These are phyloP conservation scores for Pouteria glomerata DNA, from an alignment of 148 eudicot species.

Conservation along the genomic window DNA sequence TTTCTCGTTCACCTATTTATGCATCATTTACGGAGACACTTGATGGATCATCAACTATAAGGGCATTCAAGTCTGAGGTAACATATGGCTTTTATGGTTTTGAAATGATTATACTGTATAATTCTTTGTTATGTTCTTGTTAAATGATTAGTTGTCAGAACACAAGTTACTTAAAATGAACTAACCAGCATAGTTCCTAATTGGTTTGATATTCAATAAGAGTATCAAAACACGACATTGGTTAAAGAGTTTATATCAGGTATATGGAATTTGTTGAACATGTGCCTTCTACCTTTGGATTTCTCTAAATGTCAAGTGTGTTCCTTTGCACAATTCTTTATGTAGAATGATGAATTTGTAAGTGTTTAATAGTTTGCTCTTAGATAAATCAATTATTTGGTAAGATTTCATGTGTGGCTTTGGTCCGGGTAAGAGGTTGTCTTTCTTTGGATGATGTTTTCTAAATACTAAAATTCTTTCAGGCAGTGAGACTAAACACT, in stretches of 20 bases:
- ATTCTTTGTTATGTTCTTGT: neutral
- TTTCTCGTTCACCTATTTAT: slow-evolving; percentile 96
- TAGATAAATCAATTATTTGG: neutral
- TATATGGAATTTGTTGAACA: neutral
- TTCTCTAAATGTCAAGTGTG: neutral
- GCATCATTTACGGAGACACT: slow-evolving; percentile 90
- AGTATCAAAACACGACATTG: slow-evolving; percentile 1
- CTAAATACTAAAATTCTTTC: too few relatives aligned
- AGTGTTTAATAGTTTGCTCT: neutral
- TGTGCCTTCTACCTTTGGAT: neutral
- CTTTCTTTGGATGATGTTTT: too few relatives aligned
- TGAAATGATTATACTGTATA: neutral
- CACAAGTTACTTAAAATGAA: neutral
- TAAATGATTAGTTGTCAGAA: neutral
- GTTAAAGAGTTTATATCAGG: neutral
- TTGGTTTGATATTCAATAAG: neutral
- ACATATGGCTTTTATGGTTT: neutral
- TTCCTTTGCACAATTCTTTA: neutral
- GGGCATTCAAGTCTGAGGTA: slow-evolving; percentile 83
- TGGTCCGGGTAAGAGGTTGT: too few relatives aligned
- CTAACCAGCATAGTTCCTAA: neutral
- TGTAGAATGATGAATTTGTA: too few relatives aligned
- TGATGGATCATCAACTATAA: slow-evolving; percentile 85
- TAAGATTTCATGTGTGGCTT: too few relatives aligned
- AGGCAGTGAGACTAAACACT: too few relatives aligned